Percentiles rank a stretch among this genome's conserved stretches.
phyloP scores from a whole-genome alignment of 192 early-diverging fungal species.

The Coemansia sp. region DNA sequence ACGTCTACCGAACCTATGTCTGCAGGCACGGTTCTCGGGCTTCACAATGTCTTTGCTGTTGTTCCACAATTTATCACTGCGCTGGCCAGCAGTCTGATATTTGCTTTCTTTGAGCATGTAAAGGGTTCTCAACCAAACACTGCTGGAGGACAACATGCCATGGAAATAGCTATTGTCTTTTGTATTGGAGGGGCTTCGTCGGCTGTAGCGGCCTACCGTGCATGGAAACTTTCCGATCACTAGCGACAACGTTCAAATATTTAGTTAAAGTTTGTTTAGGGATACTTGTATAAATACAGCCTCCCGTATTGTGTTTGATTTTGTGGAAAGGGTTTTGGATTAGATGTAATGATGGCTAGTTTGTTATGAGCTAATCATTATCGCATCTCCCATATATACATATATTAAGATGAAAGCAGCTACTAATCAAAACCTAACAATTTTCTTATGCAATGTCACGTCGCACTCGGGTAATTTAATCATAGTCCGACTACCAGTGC shows the following conservation, averaged over 20 bases:
- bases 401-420: no score
- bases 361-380: no score
- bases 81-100: slow-evolving; percentile 69
- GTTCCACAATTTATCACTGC: slow-evolving; percentile 91
- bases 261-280: no score
- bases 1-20: slow-evolving; percentile 31
- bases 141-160: slow-evolving; percentile 31
- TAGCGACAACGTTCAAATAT: not conserved
- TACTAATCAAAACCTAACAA: no score
- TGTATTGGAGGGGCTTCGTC: slow-evolving; percentile 43
- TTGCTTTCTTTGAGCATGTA: slow-evolving; percentile 65
- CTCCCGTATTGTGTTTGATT: no score
- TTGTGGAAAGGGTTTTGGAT: no score
- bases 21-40: slow-evolving; percentile 80
- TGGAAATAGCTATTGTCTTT: slow-evolving; percentile 45
- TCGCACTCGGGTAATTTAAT: no score
- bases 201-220: slow-evolving; percentile 30
- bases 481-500: no score
- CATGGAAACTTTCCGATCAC: slow-evolving; percentile 27
- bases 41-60: slow-evolving; percentile 96
- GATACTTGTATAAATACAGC: no score
- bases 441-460: no score
- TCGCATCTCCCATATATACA: no score
- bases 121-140: slow-evolving; percentile 16
- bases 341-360: no score